Evolutionary conservation across 1,284 basidiomycete species (phyloP), one percentile per base, ranked within the genome.

Genomic region (Amylostereum areolatum): DNA sequence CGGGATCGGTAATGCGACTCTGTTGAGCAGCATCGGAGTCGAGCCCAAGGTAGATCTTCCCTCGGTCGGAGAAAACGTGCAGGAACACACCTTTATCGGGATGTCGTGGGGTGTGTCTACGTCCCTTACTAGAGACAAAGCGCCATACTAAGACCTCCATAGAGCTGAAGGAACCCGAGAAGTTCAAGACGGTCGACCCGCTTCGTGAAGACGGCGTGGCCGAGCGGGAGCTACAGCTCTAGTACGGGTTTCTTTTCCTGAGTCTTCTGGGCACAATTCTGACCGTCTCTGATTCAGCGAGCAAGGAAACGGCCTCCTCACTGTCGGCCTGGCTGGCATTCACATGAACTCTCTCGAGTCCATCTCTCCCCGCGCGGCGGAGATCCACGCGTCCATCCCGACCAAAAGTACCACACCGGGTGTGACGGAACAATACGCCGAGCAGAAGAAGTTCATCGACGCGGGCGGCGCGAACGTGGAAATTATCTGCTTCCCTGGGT

Each of bases 51-150:
- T 67, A 39, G 59, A 70, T 42, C 59, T 75, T 5, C 66, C 70
- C 2, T 65, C 66, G 18, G 71, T 75, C 0, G 73, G 73, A 9
- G 60, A 59, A 41, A 74, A 74, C 51, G 55, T 74, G 27, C 67
- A 68, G 37, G 72, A 74, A 48, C 72, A 73, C 48, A 5, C 47
- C 1, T 55, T 55, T 39, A 52, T 49, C 27, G 48, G 57, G 18
- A 44, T 55, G 18, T 50, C 51, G 33, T 53, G 42, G n/a, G 57
- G 52, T 27, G 25, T 49, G 47, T 43, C 31, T 43, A 46, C 29
- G 11, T 29, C 45, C 27, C 5, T 25, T 24, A 11, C 18, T 18
- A 3, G 8, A 12, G 9, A 4, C 3, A 9, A 28, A 3, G 24
- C 31, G n/a, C 35, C 11, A 7, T 10, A 12, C 33, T 46, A 8